A percentile compares a stretch with the other conserved stretches of the same genome.
These are phyloP conservation scores for Coemansia aciculifera DNA, from an alignment of 192 early-diverging fungal genomes.

Conservation along the genomic window DNA sequence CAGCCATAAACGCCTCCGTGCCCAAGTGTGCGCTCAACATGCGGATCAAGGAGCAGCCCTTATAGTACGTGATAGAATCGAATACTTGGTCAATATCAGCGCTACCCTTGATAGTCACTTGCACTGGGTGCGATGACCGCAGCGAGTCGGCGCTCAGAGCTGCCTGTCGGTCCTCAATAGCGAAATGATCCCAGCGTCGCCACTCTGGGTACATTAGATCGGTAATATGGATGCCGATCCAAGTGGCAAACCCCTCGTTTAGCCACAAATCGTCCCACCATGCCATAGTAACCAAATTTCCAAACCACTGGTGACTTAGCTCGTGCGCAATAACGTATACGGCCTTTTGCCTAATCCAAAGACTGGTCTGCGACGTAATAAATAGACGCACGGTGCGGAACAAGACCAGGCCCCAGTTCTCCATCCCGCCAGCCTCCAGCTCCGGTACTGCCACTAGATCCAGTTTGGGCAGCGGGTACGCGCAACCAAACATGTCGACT, in stretches of 20 bases:
- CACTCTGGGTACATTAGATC: conserved; percentile 79
- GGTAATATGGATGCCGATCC: conserved; percentile 67
- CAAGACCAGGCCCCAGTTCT: conserved; percentile 86
- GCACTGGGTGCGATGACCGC: conserved; percentile 79
- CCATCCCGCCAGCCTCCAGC: conserved; percentile 80
- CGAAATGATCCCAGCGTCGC: conserved; percentile 75
- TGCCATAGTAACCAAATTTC: conserved; percentile 82
- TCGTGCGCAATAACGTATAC: conserved; percentile 78
- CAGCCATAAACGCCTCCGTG: conserved; percentile 51
- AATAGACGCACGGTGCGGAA: conserved; percentile 71
- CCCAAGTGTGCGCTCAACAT: conserved; percentile 73
- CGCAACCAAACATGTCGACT: conserved; percentile 64
- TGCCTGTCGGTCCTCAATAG: conserved; percentile 60
- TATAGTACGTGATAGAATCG: conserved; percentile 82
- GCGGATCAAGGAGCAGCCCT: conserved; percentile 78
- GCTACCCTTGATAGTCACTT: conserved; percentile 69
- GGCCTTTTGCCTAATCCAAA: conserved; percentile 60
- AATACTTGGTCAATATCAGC: conserved; percentile 83
- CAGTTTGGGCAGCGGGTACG: conserved; percentile 75
- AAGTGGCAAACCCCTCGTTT: conserved; percentile 88
- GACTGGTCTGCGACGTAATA: conserved; percentile 56
- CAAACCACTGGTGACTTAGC: conserved; percentile 85
- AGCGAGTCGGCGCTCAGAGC: conserved; percentile 76
- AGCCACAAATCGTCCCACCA: conserved; percentile 77
- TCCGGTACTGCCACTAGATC: conserved; percentile 78